Evolutionary conservation across 2,329 filamentous ascomycete species (phyloP), one percentile per base, ranked within the genome.

Genomic region (Pseudogymnoascus sp.): DNA sequence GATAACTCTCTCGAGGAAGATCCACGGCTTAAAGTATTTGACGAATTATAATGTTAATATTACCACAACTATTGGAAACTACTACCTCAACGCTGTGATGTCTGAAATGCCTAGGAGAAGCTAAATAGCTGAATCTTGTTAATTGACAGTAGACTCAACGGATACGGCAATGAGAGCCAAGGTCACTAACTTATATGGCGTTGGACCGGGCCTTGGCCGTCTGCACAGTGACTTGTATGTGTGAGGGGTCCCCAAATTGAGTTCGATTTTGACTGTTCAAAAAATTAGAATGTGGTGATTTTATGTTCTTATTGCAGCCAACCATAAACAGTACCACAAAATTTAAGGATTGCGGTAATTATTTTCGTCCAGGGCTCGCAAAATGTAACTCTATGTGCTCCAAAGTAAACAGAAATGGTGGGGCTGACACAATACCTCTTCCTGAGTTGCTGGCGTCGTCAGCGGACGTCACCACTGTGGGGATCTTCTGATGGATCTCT

Each of bases 11-110:
- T 61, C 31, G 65, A 66, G 16, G 71, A 73, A 4, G 70, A 73
- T 59, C 66, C 69, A 10, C 70, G 71, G 35, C 63, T 74, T 26
- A 68, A 65, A 61, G 38, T 70, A 19, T 72, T 74, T 64, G 72
- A 74, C 56, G 72, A 74, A 64, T 64, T 74, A 64, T 74, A 64
- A 70, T 44, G 29, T 35, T 33, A 56, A 56, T 56, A 19, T 31
- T 33, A 19, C 16, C 29, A 35, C 29, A 35, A 21, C n/a, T 19
- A 21, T 56, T 29, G 29, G n/a, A 56, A 31, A 26, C 29, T 56
- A 21, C 29, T 35, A 16, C 50, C 29, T 56, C 50, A 13, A 21
- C 26, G 35, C 50, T 56, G 29, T 33, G 50, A 56, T 35, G 11
- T 14, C 7, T 29, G 44, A 33, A 16, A 31, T 56, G 26, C 29